A percentile compares a stretch with the other conserved stretches of the same genome.
Evolutionary conservation across 2,329 filamentous ascomycete species (phyloP).

Genomic region (Xylariaceae sp.): DNA sequence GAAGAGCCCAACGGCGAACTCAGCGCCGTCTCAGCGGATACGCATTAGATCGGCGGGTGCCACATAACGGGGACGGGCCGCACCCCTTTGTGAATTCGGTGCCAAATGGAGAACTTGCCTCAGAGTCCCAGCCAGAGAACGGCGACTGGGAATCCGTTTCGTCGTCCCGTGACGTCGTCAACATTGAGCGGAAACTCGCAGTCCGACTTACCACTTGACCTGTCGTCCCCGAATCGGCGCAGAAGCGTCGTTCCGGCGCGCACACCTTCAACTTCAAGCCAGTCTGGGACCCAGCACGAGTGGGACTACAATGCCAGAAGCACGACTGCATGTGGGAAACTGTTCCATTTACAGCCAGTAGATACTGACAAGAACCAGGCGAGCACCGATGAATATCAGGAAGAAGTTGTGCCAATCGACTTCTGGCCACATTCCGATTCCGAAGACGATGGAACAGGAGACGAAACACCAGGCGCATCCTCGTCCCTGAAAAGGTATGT

Average conservation of each 20-base stretch:
- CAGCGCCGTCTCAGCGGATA: too few relatives aligned
- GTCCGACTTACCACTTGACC: background rate
- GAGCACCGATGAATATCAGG: slow-evolving; percentile 14
- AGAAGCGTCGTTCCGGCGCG: background rate
- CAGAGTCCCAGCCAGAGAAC: too few relatives aligned
- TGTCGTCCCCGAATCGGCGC: background rate
- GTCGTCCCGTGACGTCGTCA: background rate
- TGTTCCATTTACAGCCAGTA: background rate
- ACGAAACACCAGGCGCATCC: background rate
- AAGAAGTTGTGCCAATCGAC: slow-evolving; percentile 14
- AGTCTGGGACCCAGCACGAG: background rate
- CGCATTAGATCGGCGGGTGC: too few relatives aligned
- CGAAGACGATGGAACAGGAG: slow-evolving; percentile 21
- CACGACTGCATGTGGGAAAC: slow-evolving; percentile 1
- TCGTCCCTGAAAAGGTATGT: slow-evolving; percentile 15
- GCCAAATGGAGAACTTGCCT: too few relatives aligned
- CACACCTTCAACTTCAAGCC: background rate
- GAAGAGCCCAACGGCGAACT: too few relatives aligned
- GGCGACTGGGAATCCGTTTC: background rate
- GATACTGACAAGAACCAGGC: slow-evolving; percentile 8
- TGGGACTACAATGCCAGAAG: slow-evolving; percentile 7
- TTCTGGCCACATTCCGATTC: slow-evolving; percentile 25
- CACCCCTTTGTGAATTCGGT: too few relatives aligned
- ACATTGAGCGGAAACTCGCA: background rate
- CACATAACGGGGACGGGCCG: too few relatives aligned